Evolutionary conservation across 768 basidiomycete species (phyloP).

Genomic region (Boletellus ananas): DNA sequence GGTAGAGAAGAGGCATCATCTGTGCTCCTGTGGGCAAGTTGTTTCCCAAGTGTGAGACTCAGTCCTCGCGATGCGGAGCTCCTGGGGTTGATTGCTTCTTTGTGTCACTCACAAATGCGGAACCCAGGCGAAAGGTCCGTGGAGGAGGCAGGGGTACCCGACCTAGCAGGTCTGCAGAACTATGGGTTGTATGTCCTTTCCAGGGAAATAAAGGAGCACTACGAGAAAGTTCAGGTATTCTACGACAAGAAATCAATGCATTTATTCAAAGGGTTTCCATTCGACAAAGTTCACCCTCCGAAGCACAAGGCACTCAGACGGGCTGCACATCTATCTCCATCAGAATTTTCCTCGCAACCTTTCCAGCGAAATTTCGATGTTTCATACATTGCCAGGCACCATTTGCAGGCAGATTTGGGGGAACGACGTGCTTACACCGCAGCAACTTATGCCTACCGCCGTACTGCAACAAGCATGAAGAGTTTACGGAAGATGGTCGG

Average conservation of each 20-base stretch:
- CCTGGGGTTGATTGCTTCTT: slow-evolving; percentile 28
- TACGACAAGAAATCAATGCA: background rate
- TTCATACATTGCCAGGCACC: slow-evolving; percentile 5
- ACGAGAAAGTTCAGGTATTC: slow-evolving; percentile 13
- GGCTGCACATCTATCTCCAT: background rate
- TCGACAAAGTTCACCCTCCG: background rate
- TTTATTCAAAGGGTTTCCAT: slow-evolving; percentile 7
- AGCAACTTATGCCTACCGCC: slow-evolving; percentile 4
- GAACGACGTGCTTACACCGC: slow-evolving; percentile 10
- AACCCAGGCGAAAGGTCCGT: too few relatives aligned
- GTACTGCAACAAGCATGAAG: background rate
- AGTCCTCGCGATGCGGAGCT: slow-evolving; percentile 23
- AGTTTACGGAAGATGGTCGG: slow-evolving; percentile 3
- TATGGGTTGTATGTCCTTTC: slow-evolving; percentile 23
- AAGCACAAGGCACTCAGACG: slow-evolving; percentile 14
- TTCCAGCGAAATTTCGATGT: background rate
- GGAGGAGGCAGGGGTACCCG: too few relatives aligned
- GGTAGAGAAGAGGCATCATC: slow-evolving; percentile 41
- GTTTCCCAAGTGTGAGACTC: slow-evolving; percentile 37
- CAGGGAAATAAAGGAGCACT: slow-evolving; percentile 29
- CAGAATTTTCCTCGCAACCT: background rate
- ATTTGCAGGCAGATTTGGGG: background rate
- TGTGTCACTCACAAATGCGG: too few relatives aligned
- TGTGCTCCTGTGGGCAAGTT: slow-evolving; percentile 36
- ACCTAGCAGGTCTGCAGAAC: too few relatives aligned